A percentile compares a stretch with the other conserved stretches of the same genome.
Evolutionary conservation across 106 monocot species (phyloP).

Genomic region (Alisma plantagoaquatica): DNA sequence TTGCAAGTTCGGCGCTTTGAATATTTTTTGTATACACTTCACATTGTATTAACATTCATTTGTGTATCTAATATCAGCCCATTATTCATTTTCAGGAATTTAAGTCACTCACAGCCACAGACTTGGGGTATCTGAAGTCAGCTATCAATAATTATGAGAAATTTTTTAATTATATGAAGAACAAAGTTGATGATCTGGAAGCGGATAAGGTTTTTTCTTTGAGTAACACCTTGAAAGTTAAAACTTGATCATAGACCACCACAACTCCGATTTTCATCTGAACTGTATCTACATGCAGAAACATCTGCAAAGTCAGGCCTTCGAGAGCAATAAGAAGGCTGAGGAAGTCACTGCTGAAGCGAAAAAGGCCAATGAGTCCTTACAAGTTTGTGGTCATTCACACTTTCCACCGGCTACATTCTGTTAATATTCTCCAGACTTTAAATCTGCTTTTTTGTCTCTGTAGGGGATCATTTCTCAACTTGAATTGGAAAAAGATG

Average conservation of each 20-base stretch:
- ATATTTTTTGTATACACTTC: no score
- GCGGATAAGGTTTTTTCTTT: constrained; percentile 63
- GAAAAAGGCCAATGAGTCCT: constrained; percentile 29
- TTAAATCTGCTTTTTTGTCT: no score
- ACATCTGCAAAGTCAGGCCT: constrained; percentile 20
- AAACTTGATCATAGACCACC: not conserved
- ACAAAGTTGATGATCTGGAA: constrained; percentile 37
- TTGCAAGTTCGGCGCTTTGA: no score
- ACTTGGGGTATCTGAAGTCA: constrained; percentile 31
- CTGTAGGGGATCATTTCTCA: constrained; percentile 43
- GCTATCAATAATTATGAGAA: constrained; percentile 30
- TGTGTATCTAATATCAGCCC: no score
- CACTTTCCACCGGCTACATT: no score
- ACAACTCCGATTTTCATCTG: not conserved
- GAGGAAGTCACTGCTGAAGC: constrained; percentile 32
- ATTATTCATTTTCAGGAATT: constrained; percentile 29
- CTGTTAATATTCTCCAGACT: no score
- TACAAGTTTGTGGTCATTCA: constrained; percentile 34
- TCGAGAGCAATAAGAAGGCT: constrained; percentile 26
- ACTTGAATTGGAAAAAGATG: constrained; percentile 74
- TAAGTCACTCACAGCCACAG: constrained; percentile 24
- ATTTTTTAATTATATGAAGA: constrained; percentile 23
- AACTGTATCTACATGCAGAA: constrained; percentile 27
- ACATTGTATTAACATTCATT: no score
- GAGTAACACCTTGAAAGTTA: no score